phyloP scores from a whole-genome alignment of 805 yeast species.

The Torulaspora gathmanii region DNA sequence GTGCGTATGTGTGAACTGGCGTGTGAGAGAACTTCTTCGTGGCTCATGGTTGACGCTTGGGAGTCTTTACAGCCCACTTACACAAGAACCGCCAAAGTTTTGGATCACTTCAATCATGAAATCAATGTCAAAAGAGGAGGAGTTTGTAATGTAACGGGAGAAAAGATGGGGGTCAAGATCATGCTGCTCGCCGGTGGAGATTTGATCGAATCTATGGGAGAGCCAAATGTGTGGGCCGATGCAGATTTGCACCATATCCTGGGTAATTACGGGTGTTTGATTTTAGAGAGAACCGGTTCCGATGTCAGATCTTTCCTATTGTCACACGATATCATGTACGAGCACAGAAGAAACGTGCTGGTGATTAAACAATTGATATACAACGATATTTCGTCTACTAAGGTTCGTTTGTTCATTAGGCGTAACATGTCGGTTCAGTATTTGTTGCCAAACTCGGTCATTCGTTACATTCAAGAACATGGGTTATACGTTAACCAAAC shows the following conservation, averaged over 20 bases:
- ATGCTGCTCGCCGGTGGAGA: slow-evolving; percentile 98
- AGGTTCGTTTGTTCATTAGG: slow-evolving; percentile 85
- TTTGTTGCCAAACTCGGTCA: slow-evolving; percentile 87
- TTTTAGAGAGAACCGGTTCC: slow-evolving; percentile 93
- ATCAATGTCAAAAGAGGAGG: slow-evolving; percentile 90
- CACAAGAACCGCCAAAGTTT: slow-evolving; percentile 89
- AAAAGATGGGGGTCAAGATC: slow-evolving; percentile 77
- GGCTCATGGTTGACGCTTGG: slow-evolving; percentile 99
- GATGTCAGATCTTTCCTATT: slow-evolving; percentile 90
- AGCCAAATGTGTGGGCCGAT: slow-evolving; percentile 98
- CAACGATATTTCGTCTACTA: slow-evolving; percentile 93
- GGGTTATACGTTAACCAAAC: slow-evolving; percentile 76
- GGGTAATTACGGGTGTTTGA: slow-evolving; percentile 93
- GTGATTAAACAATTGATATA: slow-evolving; percentile 94
- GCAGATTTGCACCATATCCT: slow-evolving; percentile 89
- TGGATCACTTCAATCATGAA: slow-evolving; percentile 95
- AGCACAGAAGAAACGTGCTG: slow-evolving; percentile 86
- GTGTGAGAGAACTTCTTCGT: slow-evolving; percentile 90
- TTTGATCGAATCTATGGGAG: slow-evolving; percentile 98
- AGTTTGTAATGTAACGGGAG: slow-evolving; percentile 54
- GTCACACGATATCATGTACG: slow-evolving; percentile 95
- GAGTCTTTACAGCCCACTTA: slow-evolving; percentile 87
- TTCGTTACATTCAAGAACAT: slow-evolving; percentile 91
- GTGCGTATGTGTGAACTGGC: slow-evolving; percentile 98
- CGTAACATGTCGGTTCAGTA: slow-evolving; percentile 97